These are phyloP conservation scores for Ogataea pini DNA, from an alignment of 805 yeast species.

Conservation along the genomic window DNA sequence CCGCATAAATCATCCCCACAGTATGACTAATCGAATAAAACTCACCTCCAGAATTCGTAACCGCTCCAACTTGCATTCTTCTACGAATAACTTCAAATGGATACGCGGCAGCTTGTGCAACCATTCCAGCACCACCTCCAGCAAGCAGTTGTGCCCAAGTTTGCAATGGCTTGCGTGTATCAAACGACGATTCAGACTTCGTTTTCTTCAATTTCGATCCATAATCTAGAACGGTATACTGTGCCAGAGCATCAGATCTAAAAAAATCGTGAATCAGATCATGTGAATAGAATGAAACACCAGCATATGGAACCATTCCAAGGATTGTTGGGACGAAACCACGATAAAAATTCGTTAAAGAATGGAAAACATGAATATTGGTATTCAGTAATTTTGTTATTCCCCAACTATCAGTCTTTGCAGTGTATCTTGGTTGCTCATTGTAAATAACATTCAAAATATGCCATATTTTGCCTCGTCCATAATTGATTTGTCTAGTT, in stretches of 20 bases:
- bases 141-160: slow-evolving; percentile 93
- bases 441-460: slow-evolving; percentile 34
- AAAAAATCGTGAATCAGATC: slow-evolving; percentile 87
- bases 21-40: slow-evolving; percentile 55
- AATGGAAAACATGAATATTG: slow-evolving; percentile 36
- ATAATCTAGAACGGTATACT: slow-evolving; percentile 47
- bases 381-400: slow-evolving; percentile 18
- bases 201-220: slow-evolving; percentile 14
- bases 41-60: slow-evolving; percentile 55
- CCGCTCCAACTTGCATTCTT: slow-evolving; percentile 94
- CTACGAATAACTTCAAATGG: slow-evolving; percentile 95
- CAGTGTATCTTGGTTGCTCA: slow-evolving; percentile 35
- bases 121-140: slow-evolving; percentile 95
- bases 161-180: slow-evolving; percentile 63
- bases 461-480: slow-evolving; percentile 35
- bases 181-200: slow-evolving; percentile 39
- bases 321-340: slow-evolving; percentile 92
- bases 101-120: slow-evolving; percentile 93
- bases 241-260: slow-evolving; percentile 56
- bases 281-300: slow-evolving; percentile 94
- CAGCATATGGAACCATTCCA: slow-evolving; percentile 98
- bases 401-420: slow-evolving; percentile 30
- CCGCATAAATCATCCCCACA: slow-evolving; percentile 60
- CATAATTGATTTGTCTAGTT: slow-evolving; percentile 28
- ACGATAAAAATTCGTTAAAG: slow-evolving; percentile 75